These are phyloP conservation scores for Myriosclerotinia curreyana DNA, from an alignment of 2,329 filamentous ascomycete genomes.

Conservation along the genomic window DNA sequence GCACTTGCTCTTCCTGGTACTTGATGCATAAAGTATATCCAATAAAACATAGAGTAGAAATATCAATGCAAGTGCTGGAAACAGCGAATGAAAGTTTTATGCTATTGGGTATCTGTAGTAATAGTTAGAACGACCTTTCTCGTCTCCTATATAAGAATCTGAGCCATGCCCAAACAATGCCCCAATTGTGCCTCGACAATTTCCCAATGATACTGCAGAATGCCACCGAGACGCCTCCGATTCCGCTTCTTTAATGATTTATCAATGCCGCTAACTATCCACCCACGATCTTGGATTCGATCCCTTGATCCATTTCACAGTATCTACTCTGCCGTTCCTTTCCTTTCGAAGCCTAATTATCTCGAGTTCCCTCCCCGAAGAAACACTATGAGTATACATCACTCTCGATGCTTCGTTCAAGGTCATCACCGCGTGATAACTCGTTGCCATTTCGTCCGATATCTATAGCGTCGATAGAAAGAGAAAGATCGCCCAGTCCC, in stretches of 20 bases:
- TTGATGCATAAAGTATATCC: not conserved
- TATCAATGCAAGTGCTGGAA: not conserved
- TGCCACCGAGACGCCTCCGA: not conserved
- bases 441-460: not conserved
- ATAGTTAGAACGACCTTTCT: not conserved
- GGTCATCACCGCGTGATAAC: not conserved
- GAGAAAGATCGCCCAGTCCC: not conserved
- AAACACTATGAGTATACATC: not conserved
- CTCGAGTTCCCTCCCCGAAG: not conserved
- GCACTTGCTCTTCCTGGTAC: constrained; percentile 4
- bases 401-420: constrained; percentile 2
- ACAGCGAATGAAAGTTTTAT: not conserved
- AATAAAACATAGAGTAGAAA: not conserved
- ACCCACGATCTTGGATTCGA: not conserved
- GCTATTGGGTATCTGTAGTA: constrained; percentile 10
- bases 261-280: not conserved
- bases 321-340: not conserved
- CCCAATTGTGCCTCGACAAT: not conserved
- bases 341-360: not conserved
- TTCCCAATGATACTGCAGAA: not conserved
- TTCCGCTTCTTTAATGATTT: not conserved
- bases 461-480: constrained; percentile 4
- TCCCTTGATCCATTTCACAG: not conserved
- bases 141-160: not conserved
- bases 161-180: not conserved